Conservation (phyloP, 2,329 filamentous ascomycete genomes). For the Fusarium dlaminii region DNA sequence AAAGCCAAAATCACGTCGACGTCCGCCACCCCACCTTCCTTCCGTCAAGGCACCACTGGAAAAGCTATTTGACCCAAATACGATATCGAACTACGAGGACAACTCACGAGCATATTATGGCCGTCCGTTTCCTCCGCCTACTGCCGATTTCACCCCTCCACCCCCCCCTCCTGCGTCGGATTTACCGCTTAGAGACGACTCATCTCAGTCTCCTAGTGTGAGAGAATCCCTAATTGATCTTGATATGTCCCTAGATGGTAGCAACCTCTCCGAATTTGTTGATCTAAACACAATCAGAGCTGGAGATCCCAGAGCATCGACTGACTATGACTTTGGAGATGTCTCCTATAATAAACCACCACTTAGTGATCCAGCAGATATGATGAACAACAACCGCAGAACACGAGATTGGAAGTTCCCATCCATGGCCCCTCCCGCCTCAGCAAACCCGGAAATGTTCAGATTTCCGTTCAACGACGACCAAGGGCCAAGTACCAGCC, state of each 20-base stretch:
- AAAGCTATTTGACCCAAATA: slow-evolving; percentile 73
- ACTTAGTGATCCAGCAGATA: slow-evolving; percentile 66
- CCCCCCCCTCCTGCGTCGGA: slow-evolving; percentile 54
- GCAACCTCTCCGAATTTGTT: slow-evolving; percentile 65
- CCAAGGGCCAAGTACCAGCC: slow-evolving; percentile 43
- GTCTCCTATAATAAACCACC: slow-evolving; percentile 58
- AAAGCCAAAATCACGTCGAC: slow-evolving; percentile 63
- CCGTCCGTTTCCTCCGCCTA: slow-evolving; percentile 51
- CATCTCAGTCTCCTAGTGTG: slow-evolving; percentile 58
- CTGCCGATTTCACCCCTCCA: slow-evolving; percentile 58
- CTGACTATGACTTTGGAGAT: slow-evolving; percentile 61
- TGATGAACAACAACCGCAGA: slow-evolving; percentile 59
- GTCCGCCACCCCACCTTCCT: slow-evolving; percentile 67
- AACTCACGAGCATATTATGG: slow-evolving; percentile 71
- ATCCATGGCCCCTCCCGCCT: slow-evolving; percentile 60
- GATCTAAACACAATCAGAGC: slow-evolving; percentile 70
- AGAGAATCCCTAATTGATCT: slow-evolving; percentile 73
- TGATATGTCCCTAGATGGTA: slow-evolving; percentile 66
- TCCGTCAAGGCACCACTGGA: slow-evolving; percentile 68
- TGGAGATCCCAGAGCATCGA: slow-evolving; percentile 56
- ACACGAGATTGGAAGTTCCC: slow-evolving; percentile 69
- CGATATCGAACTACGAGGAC: slow-evolving; percentile 70
- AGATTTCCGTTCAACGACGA: slow-evolving; percentile 58
- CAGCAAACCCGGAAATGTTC: slow-evolving; percentile 63
- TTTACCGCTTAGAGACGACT: slow-evolving; percentile 67